Conservation (phyloP, 371 early-diverging fungal species). For the Haplosporangium sp. region DNA sequence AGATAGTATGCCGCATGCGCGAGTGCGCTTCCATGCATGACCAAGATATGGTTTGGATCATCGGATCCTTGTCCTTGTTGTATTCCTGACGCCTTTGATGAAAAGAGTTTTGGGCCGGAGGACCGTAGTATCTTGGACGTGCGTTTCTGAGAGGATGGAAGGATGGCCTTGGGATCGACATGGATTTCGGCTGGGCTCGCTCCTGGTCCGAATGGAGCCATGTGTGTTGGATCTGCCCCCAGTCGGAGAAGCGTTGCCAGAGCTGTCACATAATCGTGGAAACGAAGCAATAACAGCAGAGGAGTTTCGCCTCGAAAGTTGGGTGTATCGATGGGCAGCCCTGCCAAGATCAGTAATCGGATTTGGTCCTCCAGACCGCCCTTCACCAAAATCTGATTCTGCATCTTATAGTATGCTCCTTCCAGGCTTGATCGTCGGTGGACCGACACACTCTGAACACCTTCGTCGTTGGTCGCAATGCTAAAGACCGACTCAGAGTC, state of each 20-base stretch:
- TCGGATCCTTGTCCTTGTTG: slow-evolving; percentile 5
- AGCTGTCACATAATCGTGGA: slow-evolving; percentile 39
- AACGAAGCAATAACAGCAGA: slow-evolving; percentile 38
- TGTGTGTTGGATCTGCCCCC: slow-evolving; percentile 39
- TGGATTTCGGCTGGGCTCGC: slow-evolving; percentile 40
- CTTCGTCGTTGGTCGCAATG: slow-evolving; percentile 10
- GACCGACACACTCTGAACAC: background rate
- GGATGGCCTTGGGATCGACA: slow-evolving; percentile 21
- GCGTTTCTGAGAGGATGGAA: slow-evolving; percentile 21
- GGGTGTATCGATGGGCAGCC: slow-evolving; percentile 35
- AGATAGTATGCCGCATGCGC: slow-evolving; percentile 48
- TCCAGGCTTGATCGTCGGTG: background rate
- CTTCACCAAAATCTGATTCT: slow-evolving; percentile 31
- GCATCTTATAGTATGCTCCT: slow-evolving; percentile 27
- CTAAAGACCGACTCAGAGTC: slow-evolving; percentile 29
- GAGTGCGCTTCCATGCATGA: slow-evolving; percentile 45
- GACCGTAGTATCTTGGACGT: slow-evolving; percentile 12
- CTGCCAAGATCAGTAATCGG: slow-evolving; percentile 34
- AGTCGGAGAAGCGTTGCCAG: slow-evolving; percentile 36
- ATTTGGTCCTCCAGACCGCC: slow-evolving; percentile 55
- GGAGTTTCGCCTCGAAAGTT: slow-evolving; percentile 51
- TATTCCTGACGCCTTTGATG: background rate
- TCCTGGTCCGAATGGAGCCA: slow-evolving; percentile 55
- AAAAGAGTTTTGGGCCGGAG: slow-evolving; percentile 1
- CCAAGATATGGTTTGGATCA: slow-evolving; percentile 42